Evolutionary conservation across 148 eudicot genomes (phyloP), one percentile per base, ranked within the genome.

Genomic region (Vaccinium macrocarpon): DNA sequence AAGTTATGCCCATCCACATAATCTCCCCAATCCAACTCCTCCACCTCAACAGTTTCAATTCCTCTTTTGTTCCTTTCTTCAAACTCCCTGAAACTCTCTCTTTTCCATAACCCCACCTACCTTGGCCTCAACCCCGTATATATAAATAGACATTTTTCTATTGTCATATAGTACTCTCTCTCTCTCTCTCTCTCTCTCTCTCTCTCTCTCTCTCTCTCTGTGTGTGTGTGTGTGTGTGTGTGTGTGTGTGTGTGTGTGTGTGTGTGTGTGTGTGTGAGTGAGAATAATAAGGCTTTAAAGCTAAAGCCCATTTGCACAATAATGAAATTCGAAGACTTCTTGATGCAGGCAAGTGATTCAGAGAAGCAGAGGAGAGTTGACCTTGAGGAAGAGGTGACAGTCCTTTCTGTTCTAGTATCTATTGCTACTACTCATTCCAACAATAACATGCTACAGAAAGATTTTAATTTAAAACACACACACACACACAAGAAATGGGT

Each of bases 291-390:
- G 57, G 55, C 59, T 21, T 83, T 8, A 35, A 35, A 83, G 75
- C 61, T 48, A 71, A 61, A 77, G 50, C 46, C 74, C 81, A 35
- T 77, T 49, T 46, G 59, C 6, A 29, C 9, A 76, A 91, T 14
- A 42, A 94, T 96, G 99, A 96, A 94, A 88, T 92, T 96, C 84
- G 98, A 96, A 84, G 97, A 96, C 66, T 89, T 94, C 76, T 81
- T 96, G 80, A 94, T 89, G 93, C 91, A 88, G 84, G 86, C 93
- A 53, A 86, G 87, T 32, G 93, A 94, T 49, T 79, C 78, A 50
- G 92, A 87, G 35, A 90, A 90, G 79, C 89, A 85, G 19, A 90
- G 75, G 76, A 90, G 85, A 80, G 81, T 82, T 18, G 88, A 89
- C 57, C 96, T 95, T 29, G 88, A 92, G 85, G 87, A 92, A 81